A percentile compares a stretch with the other conserved stretches of the same genome.
Evolutionary conservation across 352 stramenopile genomes (phyloP).

Genomic region (Globisporangium solare): DNA sequence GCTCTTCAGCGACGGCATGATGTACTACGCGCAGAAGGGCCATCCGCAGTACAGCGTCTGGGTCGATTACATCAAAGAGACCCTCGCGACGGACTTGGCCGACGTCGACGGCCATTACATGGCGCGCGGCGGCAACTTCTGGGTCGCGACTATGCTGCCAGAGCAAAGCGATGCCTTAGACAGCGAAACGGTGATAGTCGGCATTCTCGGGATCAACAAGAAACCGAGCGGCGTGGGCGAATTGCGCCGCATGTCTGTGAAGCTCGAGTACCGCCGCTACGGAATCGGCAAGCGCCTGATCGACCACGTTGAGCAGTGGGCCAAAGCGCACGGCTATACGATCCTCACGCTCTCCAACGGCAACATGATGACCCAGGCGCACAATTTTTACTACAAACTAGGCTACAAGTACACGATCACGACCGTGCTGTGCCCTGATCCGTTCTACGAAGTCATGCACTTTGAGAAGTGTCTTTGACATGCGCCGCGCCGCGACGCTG

Average conservation of each 20-base stretch:
- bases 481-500: too few relatives aligned
- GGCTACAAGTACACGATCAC: conserved; percentile 8
- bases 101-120: conserved; percentile 13
- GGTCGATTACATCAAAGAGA: conserved; percentile 7
- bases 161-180: background rate
- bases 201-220: conserved; percentile 18
- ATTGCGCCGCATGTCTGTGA: conserved; percentile 25
- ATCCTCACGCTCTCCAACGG: conserved; percentile 15
- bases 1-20: conserved; percentile 15
- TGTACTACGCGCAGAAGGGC: conserved; percentile 7
- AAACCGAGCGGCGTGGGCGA: conserved; percentile 17
- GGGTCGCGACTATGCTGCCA: conserved; percentile 8
- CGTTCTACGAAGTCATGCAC: background rate
- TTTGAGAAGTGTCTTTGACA: conserved; percentile 7
- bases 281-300: conserved; percentile 20
- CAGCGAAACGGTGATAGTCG: conserved; percentile 10
- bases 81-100: conserved; percentile 17
- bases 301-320: conserved; percentile 19
- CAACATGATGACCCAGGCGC: conserved; percentile 4
- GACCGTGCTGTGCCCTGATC: background rate
- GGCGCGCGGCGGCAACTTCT: conserved; percentile 9
- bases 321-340: background rate
- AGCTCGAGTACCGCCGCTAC: conserved; percentile 14
- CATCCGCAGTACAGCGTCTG: conserved; percentile 12
- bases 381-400: conserved; percentile 10